Evolutionary conservation across 192 early-diverging fungal genomes (phyloP).

Genomic region (Coemansia erecta): DNA sequence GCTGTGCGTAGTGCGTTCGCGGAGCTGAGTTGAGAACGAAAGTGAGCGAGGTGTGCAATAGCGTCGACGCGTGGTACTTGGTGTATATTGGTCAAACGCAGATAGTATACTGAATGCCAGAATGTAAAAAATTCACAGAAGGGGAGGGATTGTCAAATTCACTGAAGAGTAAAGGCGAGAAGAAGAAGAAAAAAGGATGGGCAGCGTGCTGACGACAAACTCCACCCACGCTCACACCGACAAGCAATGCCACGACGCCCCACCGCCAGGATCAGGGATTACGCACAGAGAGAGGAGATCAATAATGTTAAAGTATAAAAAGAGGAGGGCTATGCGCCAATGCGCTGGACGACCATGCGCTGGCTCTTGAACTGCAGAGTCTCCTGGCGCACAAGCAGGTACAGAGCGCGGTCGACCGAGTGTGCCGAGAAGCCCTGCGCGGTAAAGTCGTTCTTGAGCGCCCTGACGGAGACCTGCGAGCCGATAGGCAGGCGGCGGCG

Average conservation of each 20-base stretch:
- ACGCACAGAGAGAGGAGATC: no score
- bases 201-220: no score
- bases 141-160: neutral
- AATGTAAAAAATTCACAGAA: neutral
- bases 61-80: no score
- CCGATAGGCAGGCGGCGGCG: constrained; percentile 85
- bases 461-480: constrained; percentile 64
- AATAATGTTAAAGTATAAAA: neutral
- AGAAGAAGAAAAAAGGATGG: neutral
- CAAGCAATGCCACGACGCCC: no score
- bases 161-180: neutral
- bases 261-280: no score
- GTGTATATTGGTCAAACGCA: no score
- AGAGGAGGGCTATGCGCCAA: constrained; percentile 31
- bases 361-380: constrained; percentile 78
- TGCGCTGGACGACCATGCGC: constrained; percentile 59
- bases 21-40: neutral
- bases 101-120: neutral
- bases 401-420: constrained; percentile 71
- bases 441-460: constrained; percentile 62
- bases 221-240: no score
- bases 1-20: no score
- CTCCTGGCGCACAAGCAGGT: constrained; percentile 78
- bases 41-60: neutral
- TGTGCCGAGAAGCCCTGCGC: constrained; percentile 52